Percentiles rank a stretch among this genome's conserved stretches.
Conservation (phyloP, 148 eudicot species). For the Gaultheria prostrata region DNA sequence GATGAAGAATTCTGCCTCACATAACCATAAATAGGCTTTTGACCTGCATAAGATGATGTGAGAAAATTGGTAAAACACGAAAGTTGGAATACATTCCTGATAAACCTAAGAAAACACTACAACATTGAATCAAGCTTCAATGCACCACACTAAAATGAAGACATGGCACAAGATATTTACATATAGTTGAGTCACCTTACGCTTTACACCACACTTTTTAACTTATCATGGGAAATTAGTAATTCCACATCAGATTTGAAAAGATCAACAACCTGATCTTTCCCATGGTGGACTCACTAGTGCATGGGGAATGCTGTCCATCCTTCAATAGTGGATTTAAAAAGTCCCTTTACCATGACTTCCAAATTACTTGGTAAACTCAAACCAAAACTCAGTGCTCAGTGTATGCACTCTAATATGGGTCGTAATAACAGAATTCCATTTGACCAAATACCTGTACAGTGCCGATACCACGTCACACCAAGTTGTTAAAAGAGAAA, state of each 20-base stretch:
- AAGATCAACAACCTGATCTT: not conserved
- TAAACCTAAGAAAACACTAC: not conserved
- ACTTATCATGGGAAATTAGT: not conserved
- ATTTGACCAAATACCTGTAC: not conserved
- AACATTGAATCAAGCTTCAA: not conserved
- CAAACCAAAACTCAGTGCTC: not conserved
- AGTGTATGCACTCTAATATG: not conserved
- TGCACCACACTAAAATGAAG: not conserved
- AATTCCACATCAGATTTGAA: not conserved
- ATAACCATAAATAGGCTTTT: conserved; percentile 5
- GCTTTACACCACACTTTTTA: not conserved
- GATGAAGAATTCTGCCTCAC: not conserved
- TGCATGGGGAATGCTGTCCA: not conserved
- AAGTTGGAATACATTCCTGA: not conserved
- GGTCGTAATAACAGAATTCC: not conserved
- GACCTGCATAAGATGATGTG: conserved; percentile 11
- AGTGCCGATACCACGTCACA: not conserved
- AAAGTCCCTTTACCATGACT: not conserved
- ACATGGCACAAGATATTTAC: not conserved
- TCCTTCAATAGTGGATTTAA: not conserved
- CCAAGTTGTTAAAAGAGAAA: not conserved
- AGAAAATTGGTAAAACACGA: not conserved
- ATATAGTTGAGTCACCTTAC: not conserved
- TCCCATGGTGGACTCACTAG: not conserved
- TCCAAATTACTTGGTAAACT: not conserved